phyloP scores from a whole-genome alignment of 2,329 filamentous ascomycete species.

The Seiridium unicorne region DNA sequence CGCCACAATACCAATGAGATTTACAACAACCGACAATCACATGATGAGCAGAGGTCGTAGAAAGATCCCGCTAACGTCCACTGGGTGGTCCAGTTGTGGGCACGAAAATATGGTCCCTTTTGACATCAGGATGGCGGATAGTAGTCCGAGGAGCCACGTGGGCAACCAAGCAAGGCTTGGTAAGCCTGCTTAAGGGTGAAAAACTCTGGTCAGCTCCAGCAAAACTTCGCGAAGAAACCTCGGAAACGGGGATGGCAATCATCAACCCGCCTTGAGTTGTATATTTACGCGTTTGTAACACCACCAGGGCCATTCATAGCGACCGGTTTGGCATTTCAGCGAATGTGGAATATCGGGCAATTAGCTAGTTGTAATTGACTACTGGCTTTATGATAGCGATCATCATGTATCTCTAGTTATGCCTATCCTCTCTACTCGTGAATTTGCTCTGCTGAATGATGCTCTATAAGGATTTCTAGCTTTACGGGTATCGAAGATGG shows the following conservation, averaged over 20 bases:
- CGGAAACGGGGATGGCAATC: background rate
- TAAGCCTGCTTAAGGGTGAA: too few relatives aligned
- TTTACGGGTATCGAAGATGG: too few relatives aligned
- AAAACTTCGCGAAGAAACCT: background rate
- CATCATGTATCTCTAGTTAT: background rate
- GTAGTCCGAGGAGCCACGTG: too few relatives aligned
- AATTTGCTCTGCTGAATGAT: too few relatives aligned
- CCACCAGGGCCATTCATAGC: constrained; percentile 1
- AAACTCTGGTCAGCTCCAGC: too few relatives aligned
- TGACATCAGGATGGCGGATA: background rate
- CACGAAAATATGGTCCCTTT: background rate
- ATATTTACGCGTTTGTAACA: background rate
- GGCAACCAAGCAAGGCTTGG: too few relatives aligned
- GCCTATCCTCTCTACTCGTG: too few relatives aligned
- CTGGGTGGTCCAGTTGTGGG: background rate
- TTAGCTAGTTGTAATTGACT: background rate
- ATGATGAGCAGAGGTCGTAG: constrained; percentile 29
- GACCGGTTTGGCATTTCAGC: constrained; percentile 3
- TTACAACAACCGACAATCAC: constrained; percentile 15
- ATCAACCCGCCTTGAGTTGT: background rate
- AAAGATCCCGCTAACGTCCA: background rate
- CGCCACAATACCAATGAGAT: constrained; percentile 24
- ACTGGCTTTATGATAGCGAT: background rate
- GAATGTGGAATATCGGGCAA: background rate
- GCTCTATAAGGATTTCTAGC: too few relatives aligned